A percentile compares a stretch with the other conserved stretches of the same genome.
phyloP scores from a whole-genome alignment of 805 yeast species.

The Debaryomyces castellii region DNA sequence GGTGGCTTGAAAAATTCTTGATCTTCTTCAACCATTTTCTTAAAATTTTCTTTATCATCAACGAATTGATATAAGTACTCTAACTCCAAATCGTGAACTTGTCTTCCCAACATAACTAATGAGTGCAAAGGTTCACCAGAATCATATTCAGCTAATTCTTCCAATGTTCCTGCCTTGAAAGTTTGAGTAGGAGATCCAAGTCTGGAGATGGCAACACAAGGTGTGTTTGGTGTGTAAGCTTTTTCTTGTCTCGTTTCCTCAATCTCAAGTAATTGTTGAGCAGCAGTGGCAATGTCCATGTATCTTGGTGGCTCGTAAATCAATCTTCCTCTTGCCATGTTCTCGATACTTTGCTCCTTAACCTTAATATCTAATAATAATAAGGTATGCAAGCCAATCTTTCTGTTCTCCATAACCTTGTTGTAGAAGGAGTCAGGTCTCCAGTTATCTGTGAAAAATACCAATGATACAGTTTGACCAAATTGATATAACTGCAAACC shows the following conservation, averaged over 20 bases:
- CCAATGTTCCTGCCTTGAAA: slow-evolving; percentile 81
- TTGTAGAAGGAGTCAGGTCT: slow-evolving; percentile 94
- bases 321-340: slow-evolving; percentile 87
- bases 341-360: slow-evolving; percentile 93
- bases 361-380: slow-evolving; percentile 90
- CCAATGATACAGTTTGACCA: slow-evolving; percentile 96
- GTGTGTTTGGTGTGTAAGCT: slow-evolving; percentile 84
- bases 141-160: slow-evolving; percentile 76
- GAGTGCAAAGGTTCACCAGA: slow-evolving; percentile 96
- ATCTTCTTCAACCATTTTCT: slow-evolving; percentile 46
- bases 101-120: slow-evolving; percentile 85
- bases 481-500: slow-evolving; percentile 92
- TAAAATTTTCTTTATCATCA: slow-evolving; percentile 54
- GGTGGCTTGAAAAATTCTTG: slow-evolving; percentile 76
- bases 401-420: slow-evolving; percentile 85
- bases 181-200: slow-evolving; percentile 82
- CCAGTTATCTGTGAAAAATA: slow-evolving; percentile 94
- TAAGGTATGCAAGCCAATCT: slow-evolving; percentile 87
- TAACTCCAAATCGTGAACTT: slow-evolving; percentile 88
- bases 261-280: slow-evolving; percentile 81
- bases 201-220: slow-evolving; percentile 91
- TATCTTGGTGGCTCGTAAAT: slow-evolving; percentile 97
- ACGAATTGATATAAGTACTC: slow-evolving; percentile 81
- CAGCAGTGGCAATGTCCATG: slow-evolving; percentile 90
- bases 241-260: slow-evolving; percentile 74